A percentile compares a stretch with the other conserved stretches of the same genome.
Conservation (phyloP, 306 rosid species). For the Quercus aquifolioides region DNA sequence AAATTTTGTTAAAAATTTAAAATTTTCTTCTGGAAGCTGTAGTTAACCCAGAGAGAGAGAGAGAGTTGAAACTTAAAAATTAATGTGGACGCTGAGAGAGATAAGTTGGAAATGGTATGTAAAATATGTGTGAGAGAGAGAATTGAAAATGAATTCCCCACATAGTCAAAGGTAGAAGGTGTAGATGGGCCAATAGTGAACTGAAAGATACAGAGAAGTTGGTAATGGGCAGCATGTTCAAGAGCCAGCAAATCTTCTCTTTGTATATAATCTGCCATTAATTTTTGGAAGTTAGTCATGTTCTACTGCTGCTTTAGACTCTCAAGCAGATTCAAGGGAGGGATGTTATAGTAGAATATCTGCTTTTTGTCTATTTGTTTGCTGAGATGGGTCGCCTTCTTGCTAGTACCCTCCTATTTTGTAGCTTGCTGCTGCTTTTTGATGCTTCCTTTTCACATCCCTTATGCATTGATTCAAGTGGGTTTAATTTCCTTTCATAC, state of each 20-base stretch:
- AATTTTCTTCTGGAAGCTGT: constrained; percentile 7
- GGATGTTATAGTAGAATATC: constrained; percentile 18
- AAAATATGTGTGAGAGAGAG: background rate
- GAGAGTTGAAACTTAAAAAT: constrained; percentile 27
- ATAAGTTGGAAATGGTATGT: background rate
- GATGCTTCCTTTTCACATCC: constrained; percentile 64
- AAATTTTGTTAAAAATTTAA: background rate
- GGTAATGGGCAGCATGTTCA: constrained; percentile 17
- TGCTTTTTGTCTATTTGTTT: constrained; percentile 9
- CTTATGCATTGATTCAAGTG: constrained; percentile 79
- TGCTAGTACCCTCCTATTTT: constrained; percentile 41
- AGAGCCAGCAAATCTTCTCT: constrained; percentile 6
- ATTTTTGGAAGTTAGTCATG: constrained; percentile 10
- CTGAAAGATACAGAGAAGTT: constrained; percentile 14
- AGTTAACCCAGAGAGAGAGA: background rate
- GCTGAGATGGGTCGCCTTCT: constrained; percentile 52
- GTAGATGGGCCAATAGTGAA: constrained; percentile 5
- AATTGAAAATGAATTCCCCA: constrained; percentile 12
- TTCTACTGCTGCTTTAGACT: background rate
- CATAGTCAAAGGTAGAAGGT: background rate
- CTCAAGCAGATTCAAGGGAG: constrained; percentile 23
- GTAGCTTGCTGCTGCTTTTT: constrained; percentile 51
- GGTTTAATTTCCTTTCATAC: constrained; percentile 16
- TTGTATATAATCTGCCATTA: background rate
- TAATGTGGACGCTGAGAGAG: constrained; percentile 14